Percentiles rank a stretch among this genome's conserved stretches.
Conservation (phyloP, 768 basidiomycete genomes). For the Phylloporus sp. region DNA sequence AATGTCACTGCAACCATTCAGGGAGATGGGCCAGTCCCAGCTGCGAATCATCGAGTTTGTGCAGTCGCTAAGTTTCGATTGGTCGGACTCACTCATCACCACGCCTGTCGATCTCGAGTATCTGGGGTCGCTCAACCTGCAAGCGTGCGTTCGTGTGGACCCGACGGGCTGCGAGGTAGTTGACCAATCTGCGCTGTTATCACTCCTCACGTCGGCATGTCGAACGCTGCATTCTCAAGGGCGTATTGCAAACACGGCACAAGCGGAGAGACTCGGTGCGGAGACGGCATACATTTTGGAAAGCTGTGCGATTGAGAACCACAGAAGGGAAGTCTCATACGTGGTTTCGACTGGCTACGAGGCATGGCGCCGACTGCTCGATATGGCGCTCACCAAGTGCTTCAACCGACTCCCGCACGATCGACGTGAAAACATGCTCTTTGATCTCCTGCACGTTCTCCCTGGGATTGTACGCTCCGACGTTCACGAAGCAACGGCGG, state of each 20-base stretch:
- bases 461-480: constrained; percentile 67
- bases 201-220: constrained; percentile 59
- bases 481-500: constrained; percentile 65
- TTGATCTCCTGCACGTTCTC: constrained; percentile 84
- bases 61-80: constrained; percentile 82
- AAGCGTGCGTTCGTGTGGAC: constrained; percentile 65
- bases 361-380: constrained; percentile 81
- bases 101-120: constrained; percentile 59
- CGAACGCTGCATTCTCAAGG: constrained; percentile 66
- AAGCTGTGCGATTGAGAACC: constrained; percentile 84
- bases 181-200: constrained; percentile 67
- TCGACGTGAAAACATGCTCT: constrained; percentile 81
- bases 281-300: constrained; percentile 78
- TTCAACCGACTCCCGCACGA: constrained; percentile 81
- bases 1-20: constrained; percentile 51
- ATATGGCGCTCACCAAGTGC: constrained; percentile 82
- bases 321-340: constrained; percentile 73
- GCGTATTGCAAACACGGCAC: constrained; percentile 54
- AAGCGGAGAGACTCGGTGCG: constrained; percentile 59
- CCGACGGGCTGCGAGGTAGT: constrained; percentile 77
- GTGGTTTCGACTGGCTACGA: constrained; percentile 70
- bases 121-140: constrained; percentile 61
- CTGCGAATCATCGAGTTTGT: constrained; percentile 85
- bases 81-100: constrained; percentile 72
- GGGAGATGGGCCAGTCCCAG: constrained; percentile 75